phyloP scores from a whole-genome alignment of 805 yeast genomes.

The Yamadazyma laniorum region DNA sequence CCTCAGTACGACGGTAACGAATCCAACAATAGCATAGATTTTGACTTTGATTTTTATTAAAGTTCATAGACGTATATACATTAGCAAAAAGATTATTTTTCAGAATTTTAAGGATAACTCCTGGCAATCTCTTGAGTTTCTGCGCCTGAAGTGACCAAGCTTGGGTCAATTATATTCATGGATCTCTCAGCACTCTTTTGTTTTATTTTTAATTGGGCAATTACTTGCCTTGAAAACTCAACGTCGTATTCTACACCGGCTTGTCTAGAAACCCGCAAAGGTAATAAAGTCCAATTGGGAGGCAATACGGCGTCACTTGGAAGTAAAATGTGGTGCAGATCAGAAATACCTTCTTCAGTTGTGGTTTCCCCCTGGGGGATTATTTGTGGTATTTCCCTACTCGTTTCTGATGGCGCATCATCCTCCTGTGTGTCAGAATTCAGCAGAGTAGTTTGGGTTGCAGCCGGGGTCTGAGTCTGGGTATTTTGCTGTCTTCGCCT shows the following conservation, averaged over 20 bases:
- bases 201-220: conserved; percentile 17
- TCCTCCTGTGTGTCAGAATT: no score
- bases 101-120: not conserved
- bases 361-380: not conserved
- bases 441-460: no score
- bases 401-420: no score
- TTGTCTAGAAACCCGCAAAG: conserved; percentile 16
- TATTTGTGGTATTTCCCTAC: no score
- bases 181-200: conserved; percentile 12
- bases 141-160: not conserved
- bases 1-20: conserved; percentile 7
- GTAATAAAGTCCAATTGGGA: conserved; percentile 30
- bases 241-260: conserved; percentile 17
- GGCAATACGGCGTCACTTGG: conserved; percentile 28
- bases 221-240: conserved; percentile 17
- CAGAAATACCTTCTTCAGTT: not conserved
- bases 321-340: conserved; percentile 20
- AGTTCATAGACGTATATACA: not conserved
- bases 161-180: conserved; percentile 13
- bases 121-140: not conserved
- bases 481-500: conserved; percentile 2
- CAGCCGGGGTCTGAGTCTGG: conserved; percentile 6
- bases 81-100: not conserved
- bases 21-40: conserved; percentile 4
- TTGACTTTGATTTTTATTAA: conserved; percentile 6